Evolutionary conservation across 176 grass and related monocot genomes (phyloP), one percentile per base, ranked within the genome.

Genomic region (Juncus effusus): DNA sequence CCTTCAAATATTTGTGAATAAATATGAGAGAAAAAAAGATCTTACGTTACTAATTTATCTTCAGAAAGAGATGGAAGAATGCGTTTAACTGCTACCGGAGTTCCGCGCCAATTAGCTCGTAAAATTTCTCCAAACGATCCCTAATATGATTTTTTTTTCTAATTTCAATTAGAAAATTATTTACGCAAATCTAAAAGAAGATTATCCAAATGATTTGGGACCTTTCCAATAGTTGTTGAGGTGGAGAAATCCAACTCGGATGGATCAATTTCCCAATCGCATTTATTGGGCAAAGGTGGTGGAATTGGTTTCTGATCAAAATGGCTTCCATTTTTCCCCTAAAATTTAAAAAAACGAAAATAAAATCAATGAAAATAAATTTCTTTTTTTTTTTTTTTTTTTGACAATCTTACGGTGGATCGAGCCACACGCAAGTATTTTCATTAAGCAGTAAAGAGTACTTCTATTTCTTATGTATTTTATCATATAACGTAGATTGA

Each of bases 111-210:
- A 76, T 90, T 84, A 36, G 94, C 94, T 93, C 80, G 93, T 70
- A 99, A 63, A 78, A 99, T 99, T 85, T 99, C 94, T 80, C 94
- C 89, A 42, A 99, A 99, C 77, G 88, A 99, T 14, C 94, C 94
- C 94, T 99, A 73, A 62, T 69, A 75, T 58, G 68, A 42, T 44
- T 56, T 16, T 10, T 28, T 58, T 58, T 69, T 69, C 35, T 57
- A 7, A 54, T 49, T 37, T 11, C 9, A 39, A 56, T 13, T 38
- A 54, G 16, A 47, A 42, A 64, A 64, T 8, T 53, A 67, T 10
- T 47, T 37, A 16, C 42, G 44, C 3, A 54, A 36, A 40, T 40
- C 3, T 36, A 69, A 55, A 69, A 51, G 10, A 16, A 44, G 3
- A 16, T 16, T 50, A 13, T 50, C 5, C n/a, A 12, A 35, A 19